Base-by-base conservation (phyloP, 345 rosid species). In the Corchorus olitorius region DNA sequence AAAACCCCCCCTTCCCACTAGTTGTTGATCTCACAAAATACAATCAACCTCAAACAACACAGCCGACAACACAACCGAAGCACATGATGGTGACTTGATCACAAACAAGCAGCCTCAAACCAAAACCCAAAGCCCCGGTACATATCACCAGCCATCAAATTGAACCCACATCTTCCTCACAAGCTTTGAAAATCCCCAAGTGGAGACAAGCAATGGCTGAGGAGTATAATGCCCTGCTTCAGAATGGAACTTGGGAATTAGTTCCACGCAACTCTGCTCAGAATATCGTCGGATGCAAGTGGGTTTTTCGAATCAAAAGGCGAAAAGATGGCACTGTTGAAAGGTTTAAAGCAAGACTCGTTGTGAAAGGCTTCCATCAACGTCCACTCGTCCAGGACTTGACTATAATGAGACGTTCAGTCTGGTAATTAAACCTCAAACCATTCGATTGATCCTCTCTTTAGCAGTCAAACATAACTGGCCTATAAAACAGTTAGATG, bases 281-380 rank as follows among this genome's bases (percentile, higher is more conserved):
- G 5, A 77, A 77, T 20, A 14, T 77, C 14, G 41, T 77, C 2
- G 50, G 75, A 2, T 69, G 59, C 10, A 69, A 61, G 16, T 77
- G 48, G 75, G 49, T 77, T 6, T 77, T 60, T 17, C 46, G 41
- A 0, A 35, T 70, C 13, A 77, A 77, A 48, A 20, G 22, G 0
- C 33, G 46, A 2, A 22, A 17, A 2, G 73, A 62, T 75, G 79
- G 83, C 0, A 20, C 3, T 0, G 14, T 80, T 1, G 19, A n/a
- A 0, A 1, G 50, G 0, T 70, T 60, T 4, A 75, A 80, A 27
- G 79, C 75, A 0, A 10, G 75, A 0, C n/a, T 79, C 0, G 39
- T 75, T 0, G 65, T 75, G 0, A 79, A 75, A 3, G 82, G 79
- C 0, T 79, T 35, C 9, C 72, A 80, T n/a, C 79, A 80, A n/a